Percentiles rank a stretch among this genome's conserved stretches.
These are phyloP conservation scores for Vanilla planifolia DNA, from an alignment of 106 monocot species.

Conservation along the genomic window DNA sequence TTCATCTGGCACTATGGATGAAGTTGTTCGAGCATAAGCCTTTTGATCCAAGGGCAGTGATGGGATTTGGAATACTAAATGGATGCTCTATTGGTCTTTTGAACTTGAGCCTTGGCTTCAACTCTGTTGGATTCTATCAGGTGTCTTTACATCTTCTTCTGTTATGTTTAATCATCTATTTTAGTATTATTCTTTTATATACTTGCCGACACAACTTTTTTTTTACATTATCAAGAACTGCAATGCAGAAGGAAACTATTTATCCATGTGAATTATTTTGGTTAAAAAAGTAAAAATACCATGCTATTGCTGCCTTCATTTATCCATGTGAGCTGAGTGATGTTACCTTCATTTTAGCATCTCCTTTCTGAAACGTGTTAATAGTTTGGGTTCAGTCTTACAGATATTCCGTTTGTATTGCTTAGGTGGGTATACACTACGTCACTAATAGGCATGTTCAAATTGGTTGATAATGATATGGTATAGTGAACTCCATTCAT, in stretches of 20 bases:
- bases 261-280: neutral
- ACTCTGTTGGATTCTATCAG: constrained; percentile 81
- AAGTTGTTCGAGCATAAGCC: constrained; percentile 71
- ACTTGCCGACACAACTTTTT: too few relatives aligned
- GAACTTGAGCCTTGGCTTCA: constrained; percentile 70
- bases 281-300: neutral
- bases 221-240: neutral
- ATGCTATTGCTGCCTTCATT: neutral
- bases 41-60: constrained; percentile 66
- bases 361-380: too few relatives aligned
- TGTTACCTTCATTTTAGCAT: too few relatives aligned
- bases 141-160: constrained; percentile 12
- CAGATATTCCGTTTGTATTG: too few relatives aligned
- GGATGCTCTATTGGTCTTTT: constrained; percentile 67
- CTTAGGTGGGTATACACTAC: too few relatives aligned
- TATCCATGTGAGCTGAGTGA: neutral
- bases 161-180: neutral
- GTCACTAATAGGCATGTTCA: too few relatives aligned
- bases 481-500: too few relatives aligned
- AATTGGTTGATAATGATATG: too few relatives aligned
- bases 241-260: neutral
- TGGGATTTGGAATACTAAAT: constrained; percentile 73
- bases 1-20: constrained; percentile 59
- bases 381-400: too few relatives aligned
- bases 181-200: neutral